Conservation (phyloP, 495 filamentous ascomycete species). For the Aspergillus saccharolyticus region DNA sequence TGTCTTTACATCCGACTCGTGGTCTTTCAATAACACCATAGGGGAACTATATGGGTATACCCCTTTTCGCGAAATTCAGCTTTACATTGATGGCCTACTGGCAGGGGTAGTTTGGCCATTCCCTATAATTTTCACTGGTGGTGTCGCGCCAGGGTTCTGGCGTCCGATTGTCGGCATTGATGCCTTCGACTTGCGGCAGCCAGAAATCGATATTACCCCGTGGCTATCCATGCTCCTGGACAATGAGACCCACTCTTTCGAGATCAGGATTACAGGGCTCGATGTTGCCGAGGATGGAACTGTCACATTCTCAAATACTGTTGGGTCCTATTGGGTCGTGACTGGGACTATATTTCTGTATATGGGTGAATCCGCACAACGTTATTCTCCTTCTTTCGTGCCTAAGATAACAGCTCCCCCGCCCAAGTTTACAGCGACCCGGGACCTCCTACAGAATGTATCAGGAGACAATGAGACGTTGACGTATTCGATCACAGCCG, state of each 20-base stretch:
- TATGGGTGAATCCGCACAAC: constrained; percentile 42
- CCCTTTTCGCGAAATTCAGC: constrained; percentile 78
- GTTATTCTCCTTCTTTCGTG: background rate
- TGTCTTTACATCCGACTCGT: constrained; percentile 57
- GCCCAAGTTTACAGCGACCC: constrained; percentile 40
- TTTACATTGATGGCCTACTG: constrained; percentile 69
- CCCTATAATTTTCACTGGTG: constrained; percentile 83
- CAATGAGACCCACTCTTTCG: constrained; percentile 60
- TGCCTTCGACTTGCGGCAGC: constrained; percentile 73
- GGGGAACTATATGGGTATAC: constrained; percentile 64
- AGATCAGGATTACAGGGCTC: constrained; percentile 64
- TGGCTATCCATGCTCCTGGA: constrained; percentile 67
- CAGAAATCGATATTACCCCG: constrained; percentile 81
- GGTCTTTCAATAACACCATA: constrained; percentile 54
- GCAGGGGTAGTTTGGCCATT: constrained; percentile 85
- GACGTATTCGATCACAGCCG: constrained; percentile 52
- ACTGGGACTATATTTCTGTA: constrained; percentile 81
- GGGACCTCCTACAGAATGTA: constrained; percentile 34
- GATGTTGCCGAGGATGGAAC: constrained; percentile 37
- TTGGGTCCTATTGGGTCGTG: constrained; percentile 74
- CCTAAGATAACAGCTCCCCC: constrained; percentile 31
- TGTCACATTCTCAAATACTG: constrained; percentile 51
- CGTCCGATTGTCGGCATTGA: constrained; percentile 81
- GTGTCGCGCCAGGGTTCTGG: constrained; percentile 77
- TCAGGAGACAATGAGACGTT: constrained; percentile 59